These are phyloP conservation scores for Beauveria pseudobassiana DNA, from an alignment of 2,329 filamentous ascomycete species.

Conservation along the genomic window DNA sequence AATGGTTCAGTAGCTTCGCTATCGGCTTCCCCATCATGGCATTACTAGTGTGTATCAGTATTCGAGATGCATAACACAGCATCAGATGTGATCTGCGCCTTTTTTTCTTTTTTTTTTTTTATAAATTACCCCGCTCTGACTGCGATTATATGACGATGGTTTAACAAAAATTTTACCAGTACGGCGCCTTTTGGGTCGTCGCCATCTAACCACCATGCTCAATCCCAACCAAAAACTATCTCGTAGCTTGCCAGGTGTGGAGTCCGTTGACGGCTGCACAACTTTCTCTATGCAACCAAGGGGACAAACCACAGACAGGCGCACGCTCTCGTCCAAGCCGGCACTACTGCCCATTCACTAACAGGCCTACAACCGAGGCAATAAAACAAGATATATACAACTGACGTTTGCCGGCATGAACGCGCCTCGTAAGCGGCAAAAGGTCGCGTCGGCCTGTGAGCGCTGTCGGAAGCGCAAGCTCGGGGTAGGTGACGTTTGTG, in stretches of 20 bases:
- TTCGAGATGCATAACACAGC: background rate
- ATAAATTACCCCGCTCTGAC: background rate
- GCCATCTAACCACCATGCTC: background rate
- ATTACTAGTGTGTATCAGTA: background rate
- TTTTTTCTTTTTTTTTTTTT: too few species aligned
- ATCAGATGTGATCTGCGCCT: background rate
- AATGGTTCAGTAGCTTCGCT: background rate
- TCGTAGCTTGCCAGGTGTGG: background rate
- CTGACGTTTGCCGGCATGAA: background rate
- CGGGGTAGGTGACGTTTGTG: background rate
- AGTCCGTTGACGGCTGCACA: background rate
- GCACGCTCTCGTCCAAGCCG: background rate
- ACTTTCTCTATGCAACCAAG: background rate
- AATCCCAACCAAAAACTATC: too few species aligned
- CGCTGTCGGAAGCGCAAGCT: slow-evolving; percentile 10
- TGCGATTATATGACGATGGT: too few species aligned
- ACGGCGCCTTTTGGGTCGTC: background rate
- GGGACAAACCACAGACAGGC: background rate
- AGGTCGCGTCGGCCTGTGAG: slow-evolving; percentile 10
- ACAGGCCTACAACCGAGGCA: background rate
- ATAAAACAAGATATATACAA: background rate
- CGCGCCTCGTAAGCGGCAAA: slow-evolving; percentile 10
- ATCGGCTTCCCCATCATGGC: background rate
- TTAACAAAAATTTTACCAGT: too few species aligned
- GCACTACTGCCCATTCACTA: background rate